A percentile compares a stretch with the other conserved stretches of the same genome.
phyloP scores from a whole-genome alignment of 495 filamentous ascomycete genomes.

The Penicillium soppii region DNA sequence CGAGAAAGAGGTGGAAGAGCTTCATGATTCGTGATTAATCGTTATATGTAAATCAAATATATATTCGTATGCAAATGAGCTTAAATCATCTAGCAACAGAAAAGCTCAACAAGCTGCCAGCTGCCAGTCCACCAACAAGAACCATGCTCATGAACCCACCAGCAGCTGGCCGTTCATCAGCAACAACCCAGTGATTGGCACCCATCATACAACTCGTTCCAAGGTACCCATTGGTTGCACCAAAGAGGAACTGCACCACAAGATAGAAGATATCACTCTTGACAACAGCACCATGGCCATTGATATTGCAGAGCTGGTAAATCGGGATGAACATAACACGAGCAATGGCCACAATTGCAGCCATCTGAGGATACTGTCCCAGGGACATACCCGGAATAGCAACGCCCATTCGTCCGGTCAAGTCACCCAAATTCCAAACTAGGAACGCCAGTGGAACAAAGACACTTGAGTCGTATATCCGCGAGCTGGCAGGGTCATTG shows the following conservation, averaged over 20 bases:
- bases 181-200: constrained; percentile 72
- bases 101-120: constrained; percentile 89
- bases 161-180: constrained; percentile 78
- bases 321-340: constrained; percentile 75
- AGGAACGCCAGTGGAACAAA: constrained; percentile 93
- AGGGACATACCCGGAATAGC: constrained; percentile 61
- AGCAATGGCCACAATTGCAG: constrained; percentile 63
- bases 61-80: too few species aligned
- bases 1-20: too few species aligned
- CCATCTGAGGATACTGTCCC: constrained; percentile 54
- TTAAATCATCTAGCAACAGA: constrained; percentile 45
- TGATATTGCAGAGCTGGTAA: constrained; percentile 85
- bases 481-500: constrained; percentile 43
- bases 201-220: constrained; percentile 89
- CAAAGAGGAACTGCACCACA: constrained; percentile 80
- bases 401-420: constrained; percentile 71
- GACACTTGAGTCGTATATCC: constrained; percentile 65
- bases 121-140: constrained; percentile 77
- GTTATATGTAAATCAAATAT: not conserved
- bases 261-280: constrained; percentile 86
- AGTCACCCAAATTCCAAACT: constrained; percentile 90
- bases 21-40: not conserved
- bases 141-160: constrained; percentile 93
- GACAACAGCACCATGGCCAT: constrained; percentile 65
- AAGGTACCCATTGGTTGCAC: constrained; percentile 81